phyloP scores from a whole-genome alignment of 768 basidiomycete genomes.

The Calocybe cyanea region DNA sequence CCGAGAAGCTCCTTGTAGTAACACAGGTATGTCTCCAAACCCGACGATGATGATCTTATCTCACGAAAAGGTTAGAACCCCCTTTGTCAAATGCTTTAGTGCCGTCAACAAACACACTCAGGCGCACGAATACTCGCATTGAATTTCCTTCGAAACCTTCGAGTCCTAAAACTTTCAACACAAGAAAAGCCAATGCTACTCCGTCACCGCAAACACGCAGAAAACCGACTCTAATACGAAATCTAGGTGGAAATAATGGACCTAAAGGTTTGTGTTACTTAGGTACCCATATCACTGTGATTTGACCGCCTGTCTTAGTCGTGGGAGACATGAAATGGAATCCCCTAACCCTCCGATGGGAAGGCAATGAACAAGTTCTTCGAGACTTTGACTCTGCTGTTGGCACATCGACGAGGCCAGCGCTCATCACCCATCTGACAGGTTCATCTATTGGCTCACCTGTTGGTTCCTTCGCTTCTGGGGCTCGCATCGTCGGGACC shows the following conservation, averaged over 20 bases:
- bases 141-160: conserved; percentile 45
- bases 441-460: conserved; percentile 85
- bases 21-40: conserved; percentile 36
- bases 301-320: conserved; percentile 44
- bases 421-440: conserved; percentile 91
- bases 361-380: conserved; percentile 91
- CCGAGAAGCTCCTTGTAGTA: conserved; percentile 37
- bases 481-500: conserved; percentile 90
- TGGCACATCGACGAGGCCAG: conserved; percentile 83
- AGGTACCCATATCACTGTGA: not conserved
- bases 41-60: not conserved
- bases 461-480: conserved; percentile 66
- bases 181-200: conserved; percentile 45
- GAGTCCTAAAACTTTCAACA: conserved; percentile 26
- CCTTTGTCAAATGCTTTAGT: conserved; percentile 26
- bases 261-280: conserved; percentile 62
- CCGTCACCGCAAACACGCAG: conserved; percentile 48
- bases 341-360: conserved; percentile 85
- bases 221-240: conserved; percentile 87
- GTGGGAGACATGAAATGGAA: conserved; percentile 99
- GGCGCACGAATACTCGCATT: conserved; percentile 51
- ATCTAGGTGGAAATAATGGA: conserved; percentile 61
- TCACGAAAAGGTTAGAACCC: conserved; percentile 11
- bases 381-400: conserved; percentile 87
- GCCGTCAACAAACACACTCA: conserved; percentile 49